These are phyloP conservation scores for Colletotrichum higginsianum DNA, from an alignment of 2,329 filamentous ascomycete genomes.

Conservation along the genomic window DNA sequence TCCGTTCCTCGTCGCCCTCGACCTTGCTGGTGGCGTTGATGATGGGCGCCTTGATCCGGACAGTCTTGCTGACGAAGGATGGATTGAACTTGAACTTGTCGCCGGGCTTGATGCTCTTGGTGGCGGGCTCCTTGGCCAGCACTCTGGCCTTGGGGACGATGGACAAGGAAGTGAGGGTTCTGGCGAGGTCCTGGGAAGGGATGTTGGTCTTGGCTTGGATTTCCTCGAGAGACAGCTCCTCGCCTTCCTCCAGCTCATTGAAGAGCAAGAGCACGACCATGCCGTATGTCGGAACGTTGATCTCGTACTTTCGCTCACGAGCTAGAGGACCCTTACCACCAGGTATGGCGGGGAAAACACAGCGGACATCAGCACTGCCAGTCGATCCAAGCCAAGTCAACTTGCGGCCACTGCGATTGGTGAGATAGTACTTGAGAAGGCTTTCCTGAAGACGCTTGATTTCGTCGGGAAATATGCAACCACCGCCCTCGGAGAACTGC, in stretches of 20 bases:
- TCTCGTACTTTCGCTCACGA: slow-evolving; percentile 83
- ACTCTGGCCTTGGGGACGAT: slow-evolving; percentile 88
- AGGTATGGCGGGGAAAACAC: slow-evolving; percentile 79
- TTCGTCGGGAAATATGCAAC: slow-evolving; percentile 81
- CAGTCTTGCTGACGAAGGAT: slow-evolving; percentile 83
- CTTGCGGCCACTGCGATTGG: slow-evolving; percentile 88
- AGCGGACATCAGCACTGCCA: slow-evolving; percentile 89
- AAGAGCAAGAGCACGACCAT: slow-evolving; percentile 94
- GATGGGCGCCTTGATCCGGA: slow-evolving; percentile 91
- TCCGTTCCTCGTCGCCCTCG: slow-evolving; percentile 79
- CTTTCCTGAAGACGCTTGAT: slow-evolving; percentile 84
- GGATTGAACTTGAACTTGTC: slow-evolving; percentile 89
- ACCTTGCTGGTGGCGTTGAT: slow-evolving; percentile 87
- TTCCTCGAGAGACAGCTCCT: slow-evolving; percentile 76
- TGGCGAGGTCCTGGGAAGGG: slow-evolving; percentile 78
- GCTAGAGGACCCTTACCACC: slow-evolving; percentile 76
- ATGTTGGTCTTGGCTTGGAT: slow-evolving; percentile 89
- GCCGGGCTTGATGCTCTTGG: slow-evolving; percentile 80
- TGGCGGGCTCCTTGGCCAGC: slow-evolving; percentile 83
- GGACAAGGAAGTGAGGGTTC: slow-evolving; percentile 85
- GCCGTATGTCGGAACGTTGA: slow-evolving; percentile 92
- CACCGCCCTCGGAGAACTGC: slow-evolving; percentile 63
- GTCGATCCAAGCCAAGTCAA: slow-evolving; percentile 83
- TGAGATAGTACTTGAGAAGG: slow-evolving; percentile 90
- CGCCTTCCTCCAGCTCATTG: slow-evolving; percentile 77